Conservation (phyloP, 2,329 filamentous ascomycete genomes). For the Rutstroemia sydowiana region DNA sequence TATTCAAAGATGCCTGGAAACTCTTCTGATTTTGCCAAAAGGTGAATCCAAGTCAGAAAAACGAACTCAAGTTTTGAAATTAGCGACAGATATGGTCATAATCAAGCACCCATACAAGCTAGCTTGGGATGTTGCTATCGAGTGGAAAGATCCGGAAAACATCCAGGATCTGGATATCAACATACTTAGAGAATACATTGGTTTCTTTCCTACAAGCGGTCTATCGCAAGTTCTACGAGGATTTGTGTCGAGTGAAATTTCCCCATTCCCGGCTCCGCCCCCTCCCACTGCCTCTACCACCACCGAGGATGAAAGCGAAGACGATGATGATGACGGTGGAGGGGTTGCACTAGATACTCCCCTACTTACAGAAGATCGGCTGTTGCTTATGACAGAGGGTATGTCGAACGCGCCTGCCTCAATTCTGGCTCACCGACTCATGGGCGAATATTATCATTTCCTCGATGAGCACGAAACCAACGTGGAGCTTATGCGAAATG, state of each 20-base stretch:
- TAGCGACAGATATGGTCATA: slow-evolving; percentile 89
- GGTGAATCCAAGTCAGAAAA: slow-evolving; percentile 62
- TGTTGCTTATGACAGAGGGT: slow-evolving; percentile 74
- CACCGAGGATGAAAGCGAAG: slow-evolving; percentile 43
- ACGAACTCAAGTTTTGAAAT: slow-evolving; percentile 62
- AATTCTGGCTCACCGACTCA: slow-evolving; percentile 72
- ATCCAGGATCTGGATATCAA: slow-evolving; percentile 71
- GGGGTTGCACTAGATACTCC: slow-evolving; percentile 45
- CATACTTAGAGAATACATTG: slow-evolving; percentile 72
- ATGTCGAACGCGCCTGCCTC: slow-evolving; percentile 59
- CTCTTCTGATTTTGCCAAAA: slow-evolving; percentile 58
- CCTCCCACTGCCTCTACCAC: slow-evolving; percentile 29
- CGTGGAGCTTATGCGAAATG: slow-evolving; percentile 72
- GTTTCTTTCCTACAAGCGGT: slow-evolving; percentile 77
- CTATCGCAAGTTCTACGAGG: slow-evolving; percentile 74
- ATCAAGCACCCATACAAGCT: slow-evolving; percentile 85
- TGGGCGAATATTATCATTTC: slow-evolving; percentile 75
- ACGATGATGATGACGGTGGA: slow-evolving; percentile 51
- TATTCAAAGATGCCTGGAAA: slow-evolving; percentile 71
- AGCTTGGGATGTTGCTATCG: slow-evolving; percentile 84
- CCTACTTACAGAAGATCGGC: slow-evolving; percentile 67
- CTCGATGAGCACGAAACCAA: slow-evolving; percentile 80
- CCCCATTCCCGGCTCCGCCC: slow-evolving; percentile 58
- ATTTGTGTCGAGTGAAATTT: slow-evolving; percentile 76
- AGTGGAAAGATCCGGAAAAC: slow-evolving; percentile 76